phyloP scores from a whole-genome alignment of 1,284 basidiomycete species.

The Lentinus polychrous region DNA sequence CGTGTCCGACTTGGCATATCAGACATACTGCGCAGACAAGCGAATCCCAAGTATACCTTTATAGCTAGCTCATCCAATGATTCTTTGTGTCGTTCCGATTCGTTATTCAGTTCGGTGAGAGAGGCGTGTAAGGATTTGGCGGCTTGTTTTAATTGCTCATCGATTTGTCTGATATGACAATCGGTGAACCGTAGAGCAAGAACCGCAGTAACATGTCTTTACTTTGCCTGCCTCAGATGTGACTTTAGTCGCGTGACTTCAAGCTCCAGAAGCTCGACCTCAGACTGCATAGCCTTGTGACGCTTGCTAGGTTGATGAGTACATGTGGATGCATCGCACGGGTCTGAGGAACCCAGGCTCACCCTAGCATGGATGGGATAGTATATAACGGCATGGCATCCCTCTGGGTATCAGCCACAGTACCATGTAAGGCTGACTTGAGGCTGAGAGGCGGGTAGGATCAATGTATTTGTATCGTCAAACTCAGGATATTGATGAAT shows the following conservation, averaged over 20 bases:
- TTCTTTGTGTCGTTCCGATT: conserved; percentile 9
- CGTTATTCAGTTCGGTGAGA: conserved; percentile 8
- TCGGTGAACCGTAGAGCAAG: neutral
- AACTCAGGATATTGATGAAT: too few species aligned
- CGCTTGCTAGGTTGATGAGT: neutral
- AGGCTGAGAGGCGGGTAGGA: too few species aligned
- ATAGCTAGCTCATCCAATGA: conserved; percentile 14
- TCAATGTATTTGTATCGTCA: too few species aligned
- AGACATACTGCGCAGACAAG: neutral
- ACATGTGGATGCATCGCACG: neutral
- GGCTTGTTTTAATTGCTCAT: conserved; percentile 12
- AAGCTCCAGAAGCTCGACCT: conserved; percentile 12
- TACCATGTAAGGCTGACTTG: neutral
- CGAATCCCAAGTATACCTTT: conserved; percentile 6
- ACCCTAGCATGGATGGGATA: conserved; percentile 5
- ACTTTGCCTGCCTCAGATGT: conserved; percentile 18
- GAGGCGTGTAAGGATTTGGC: conserved; percentile 8
- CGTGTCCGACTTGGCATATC: conserved; percentile 1
- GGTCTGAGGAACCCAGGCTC: neutral
- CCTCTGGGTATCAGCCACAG: neutral
- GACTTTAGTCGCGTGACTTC: conserved; percentile 12
- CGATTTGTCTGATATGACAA: conserved; percentile 8
- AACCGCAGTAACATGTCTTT: neutral
- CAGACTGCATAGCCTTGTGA: conserved; percentile 9
- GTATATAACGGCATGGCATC: conserved; percentile 3